Conservation (phyloP, 768 basidiomycete species). For the Sporobolomyces pararoseus region DNA sequence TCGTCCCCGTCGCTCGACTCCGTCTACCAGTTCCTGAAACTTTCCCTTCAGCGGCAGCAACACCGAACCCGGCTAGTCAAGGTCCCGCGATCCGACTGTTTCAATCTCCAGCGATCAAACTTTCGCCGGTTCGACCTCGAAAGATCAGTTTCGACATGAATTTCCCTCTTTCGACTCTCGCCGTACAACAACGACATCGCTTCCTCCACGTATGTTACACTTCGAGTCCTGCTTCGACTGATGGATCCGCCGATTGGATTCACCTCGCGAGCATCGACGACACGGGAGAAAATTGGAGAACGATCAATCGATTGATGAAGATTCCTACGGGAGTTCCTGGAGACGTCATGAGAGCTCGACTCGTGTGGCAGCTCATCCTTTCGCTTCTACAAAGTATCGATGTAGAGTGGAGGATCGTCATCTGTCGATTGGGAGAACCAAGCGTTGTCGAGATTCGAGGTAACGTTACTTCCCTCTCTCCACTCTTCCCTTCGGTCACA, state of each 20-base stretch:
- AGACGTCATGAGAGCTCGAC: slow-evolving; percentile 24
- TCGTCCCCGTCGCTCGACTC: slow-evolving; percentile 21
- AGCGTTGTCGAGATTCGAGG: slow-evolving; percentile 25
- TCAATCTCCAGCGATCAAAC: slow-evolving; percentile 30
- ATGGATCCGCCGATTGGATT: slow-evolving; percentile 27
- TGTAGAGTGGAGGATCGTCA: slow-evolving; percentile 38
- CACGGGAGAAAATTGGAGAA: slow-evolving; percentile 36
- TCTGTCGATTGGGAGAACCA: slow-evolving; percentile 28
- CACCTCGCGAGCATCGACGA: slow-evolving; percentile 29
- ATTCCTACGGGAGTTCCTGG: neutral
- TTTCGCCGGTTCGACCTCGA: slow-evolving; percentile 19
- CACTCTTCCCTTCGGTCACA: neutral
- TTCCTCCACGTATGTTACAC: slow-evolving; percentile 37
- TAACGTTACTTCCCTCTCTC: neutral
- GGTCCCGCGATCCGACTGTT: slow-evolving; percentile 17
- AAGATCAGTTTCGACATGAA: slow-evolving; percentile 23
- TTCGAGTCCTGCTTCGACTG: neutral
- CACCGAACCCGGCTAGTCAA: neutral
- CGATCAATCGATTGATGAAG: slow-evolving; percentile 23
- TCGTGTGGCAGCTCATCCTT: slow-evolving; percentile 22
- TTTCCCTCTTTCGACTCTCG: slow-evolving; percentile 33
- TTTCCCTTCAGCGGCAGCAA: slow-evolving; percentile 19
- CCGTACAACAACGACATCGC: slow-evolving; percentile 36
- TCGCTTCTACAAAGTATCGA: slow-evolving; percentile 20
- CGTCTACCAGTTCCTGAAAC: slow-evolving; percentile 35